Evolutionary conservation across 2,329 filamentous ascomycete genomes (phyloP).

Genomic region (Colletotrichum liriopes): DNA sequence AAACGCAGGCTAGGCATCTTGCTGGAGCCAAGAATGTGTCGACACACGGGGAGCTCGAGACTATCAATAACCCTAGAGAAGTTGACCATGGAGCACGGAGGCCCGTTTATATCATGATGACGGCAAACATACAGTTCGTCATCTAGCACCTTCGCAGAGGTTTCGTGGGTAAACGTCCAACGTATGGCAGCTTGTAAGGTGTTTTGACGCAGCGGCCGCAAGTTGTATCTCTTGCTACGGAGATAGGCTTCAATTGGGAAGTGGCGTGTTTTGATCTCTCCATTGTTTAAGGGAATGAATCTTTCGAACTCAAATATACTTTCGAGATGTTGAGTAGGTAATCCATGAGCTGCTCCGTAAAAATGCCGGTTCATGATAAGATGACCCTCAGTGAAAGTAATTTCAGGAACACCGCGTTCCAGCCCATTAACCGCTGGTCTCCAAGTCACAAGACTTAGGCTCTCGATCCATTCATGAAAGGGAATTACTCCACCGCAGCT

Average conservation of each 20-base stretch:
- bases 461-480: neutral
- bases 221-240: neutral
- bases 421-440: neutral
- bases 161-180: neutral
- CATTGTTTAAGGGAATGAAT: neutral
- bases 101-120: neutral
- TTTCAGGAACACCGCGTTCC: neutral
- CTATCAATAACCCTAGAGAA: conserved; percentile 9
- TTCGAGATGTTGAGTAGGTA: neutral
- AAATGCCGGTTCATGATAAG: conserved; percentile 20
- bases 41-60: conserved; percentile 9
- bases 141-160: conserved; percentile 8
- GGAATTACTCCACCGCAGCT: neutral
- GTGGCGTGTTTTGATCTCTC: neutral
- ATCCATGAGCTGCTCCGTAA: neutral
- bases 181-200: neutral
- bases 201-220: neutral
- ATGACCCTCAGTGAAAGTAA: conserved; percentile 2
- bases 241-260: neutral
- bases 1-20: conserved; percentile 5
- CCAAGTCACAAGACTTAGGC: neutral
- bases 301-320: neutral
- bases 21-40: conserved; percentile 14
- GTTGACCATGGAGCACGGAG: neutral
- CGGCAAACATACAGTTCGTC: conserved; percentile 8